Conservation (phyloP, 495 filamentous ascomycete species). For the Tuber calosporum region DNA sequence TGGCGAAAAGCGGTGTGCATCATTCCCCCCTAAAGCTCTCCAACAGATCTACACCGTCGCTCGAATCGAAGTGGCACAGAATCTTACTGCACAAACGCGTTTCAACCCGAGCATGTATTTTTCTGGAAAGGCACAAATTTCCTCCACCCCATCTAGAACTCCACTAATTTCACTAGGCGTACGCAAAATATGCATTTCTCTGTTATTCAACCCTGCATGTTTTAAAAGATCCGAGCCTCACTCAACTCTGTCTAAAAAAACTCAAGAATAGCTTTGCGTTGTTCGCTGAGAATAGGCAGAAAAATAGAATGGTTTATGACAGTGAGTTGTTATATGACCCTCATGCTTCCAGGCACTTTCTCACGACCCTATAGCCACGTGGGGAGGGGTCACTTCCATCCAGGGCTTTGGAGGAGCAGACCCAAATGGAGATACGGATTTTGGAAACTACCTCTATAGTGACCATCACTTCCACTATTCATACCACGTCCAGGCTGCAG, state of each 20-base stretch:
- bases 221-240: slow-evolving; percentile 49
- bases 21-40: background rate
- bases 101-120: slow-evolving; percentile 84
- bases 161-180: slow-evolving; percentile 42
- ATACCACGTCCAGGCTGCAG: slow-evolving; percentile 82
- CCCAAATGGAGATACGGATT: slow-evolving; percentile 42
- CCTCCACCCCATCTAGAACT: background rate
- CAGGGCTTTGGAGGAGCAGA: slow-evolving; percentile 67
- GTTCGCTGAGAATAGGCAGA: slow-evolving; percentile 68
- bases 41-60: background rate
- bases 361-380: slow-evolving; percentile 63
- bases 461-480: slow-evolving; percentile 81
- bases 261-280: slow-evolving; percentile 53
- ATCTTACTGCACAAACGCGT: slow-evolving; percentile 63
- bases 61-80: slow-evolving; percentile 59
- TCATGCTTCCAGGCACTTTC: slow-evolving; percentile 63
- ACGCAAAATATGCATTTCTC: background rate
- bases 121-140: slow-evolving; percentile 62
- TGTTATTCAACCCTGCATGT: background rate
- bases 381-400: slow-evolving; percentile 77
- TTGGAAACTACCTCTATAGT: slow-evolving; percentile 57
- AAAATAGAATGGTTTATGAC: slow-evolving; percentile 71
- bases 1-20: background rate
- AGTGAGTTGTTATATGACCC: slow-evolving; percentile 69
- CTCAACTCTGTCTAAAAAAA: slow-evolving; percentile 48